Evolutionary conservation across 352 stramenopile species (phyloP), one percentile per base, ranked within the genome.

Genomic region (Globisporangium cystogenes): DNA sequence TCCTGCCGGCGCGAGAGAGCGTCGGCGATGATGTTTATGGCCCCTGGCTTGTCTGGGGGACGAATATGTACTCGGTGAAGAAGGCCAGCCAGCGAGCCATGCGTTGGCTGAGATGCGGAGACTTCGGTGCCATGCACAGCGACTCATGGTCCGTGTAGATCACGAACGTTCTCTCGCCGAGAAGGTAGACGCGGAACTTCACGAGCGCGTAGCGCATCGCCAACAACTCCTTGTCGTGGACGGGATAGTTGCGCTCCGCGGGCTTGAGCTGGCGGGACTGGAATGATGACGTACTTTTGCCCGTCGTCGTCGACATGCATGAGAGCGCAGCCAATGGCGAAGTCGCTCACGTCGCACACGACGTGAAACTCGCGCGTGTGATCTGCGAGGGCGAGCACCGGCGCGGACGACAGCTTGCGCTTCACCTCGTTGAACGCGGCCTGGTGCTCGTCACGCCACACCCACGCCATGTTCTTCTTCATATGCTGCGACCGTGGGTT

Each of bases 1-100:
- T n/a, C n/a, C n/a, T n/a, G n/a, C n/a, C n/a, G n/a, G n/a, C n/a
- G n/a, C n/a, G n/a, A n/a, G n/a, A n/a, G n/a, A n/a, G n/a, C n/a
- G n/a, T n/a, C n/a, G n/a, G n/a, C n/a, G n/a, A n/a, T n/a, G n/a
- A n/a, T n/a, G n/a, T n/a, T n/a, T n/a, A n/a, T n/a, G n/a, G n/a
- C n/a, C n/a, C n/a, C n/a, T n/a, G n/a, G n/a, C n/a, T n/a, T n/a
- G n/a, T n/a, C n/a, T n/a, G n/a, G n/a, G n/a, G n/a, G 0, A 41
- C 29, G 21, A 75, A 69, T 35, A 64, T 70, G 41, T 62, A 67
- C 27, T 71, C 37, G 3, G 54, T 4, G 29, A 68, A 71, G 60
- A 71, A 62, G 3, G 57, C 48, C 10, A 72, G 7, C 56, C 55
- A 65, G 5, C 60, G 36, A 0, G 37, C 26, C 48, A 61, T 61